A percentile compares a stretch with the other conserved stretches of the same genome.
These are phyloP conservation scores for Cylindrotheca fusiformis DNA, from an alignment of 108 stramenopile species.

Conservation along the genomic window DNA sequence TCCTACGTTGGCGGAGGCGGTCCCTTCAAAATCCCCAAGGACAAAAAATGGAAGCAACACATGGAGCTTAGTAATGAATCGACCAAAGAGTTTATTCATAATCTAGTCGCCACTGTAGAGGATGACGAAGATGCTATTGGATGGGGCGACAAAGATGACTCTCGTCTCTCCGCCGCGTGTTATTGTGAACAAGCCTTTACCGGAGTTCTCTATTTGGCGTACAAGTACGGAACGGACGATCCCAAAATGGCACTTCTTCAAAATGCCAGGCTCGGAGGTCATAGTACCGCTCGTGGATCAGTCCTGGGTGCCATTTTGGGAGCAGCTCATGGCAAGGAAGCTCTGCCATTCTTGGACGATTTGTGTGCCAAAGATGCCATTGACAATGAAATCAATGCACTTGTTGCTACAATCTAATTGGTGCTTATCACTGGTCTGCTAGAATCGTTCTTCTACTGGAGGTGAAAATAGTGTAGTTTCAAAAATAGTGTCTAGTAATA, in stretches of 20 bases:
- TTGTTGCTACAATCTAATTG: constrained; percentile 2
- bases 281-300: constrained; percentile 25
- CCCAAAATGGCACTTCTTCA: constrained; percentile 17
- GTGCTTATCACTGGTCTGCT: too few species aligned
- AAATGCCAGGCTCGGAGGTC: constrained; percentile 27
- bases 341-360: constrained; percentile 13
- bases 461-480: too few species aligned
- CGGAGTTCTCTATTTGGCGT: constrained; percentile 23
- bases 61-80: constrained; percentile 11
- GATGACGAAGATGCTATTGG: constrained; percentile 21
- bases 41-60: constrained; percentile 33
- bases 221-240: constrained; percentile 23
- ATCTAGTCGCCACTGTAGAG: constrained; percentile 13
- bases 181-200: constrained; percentile 35
- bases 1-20: constrained; percentile 17
- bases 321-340: constrained; percentile 15
- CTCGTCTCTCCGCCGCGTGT: constrained; percentile 26
- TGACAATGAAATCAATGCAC: constrained; percentile 10
- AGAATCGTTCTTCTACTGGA: too few species aligned
- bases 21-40: constrained; percentile 27
- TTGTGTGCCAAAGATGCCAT: constrained; percentile 10
- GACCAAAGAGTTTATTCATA: constrained; percentile 24
- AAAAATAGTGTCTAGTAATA: too few species aligned
- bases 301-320: constrained; percentile 33
- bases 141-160: constrained; percentile 13